phyloP scores from a whole-genome alignment of 2,329 filamentous ascomycete species.

The Xylaria polymorpha region DNA sequence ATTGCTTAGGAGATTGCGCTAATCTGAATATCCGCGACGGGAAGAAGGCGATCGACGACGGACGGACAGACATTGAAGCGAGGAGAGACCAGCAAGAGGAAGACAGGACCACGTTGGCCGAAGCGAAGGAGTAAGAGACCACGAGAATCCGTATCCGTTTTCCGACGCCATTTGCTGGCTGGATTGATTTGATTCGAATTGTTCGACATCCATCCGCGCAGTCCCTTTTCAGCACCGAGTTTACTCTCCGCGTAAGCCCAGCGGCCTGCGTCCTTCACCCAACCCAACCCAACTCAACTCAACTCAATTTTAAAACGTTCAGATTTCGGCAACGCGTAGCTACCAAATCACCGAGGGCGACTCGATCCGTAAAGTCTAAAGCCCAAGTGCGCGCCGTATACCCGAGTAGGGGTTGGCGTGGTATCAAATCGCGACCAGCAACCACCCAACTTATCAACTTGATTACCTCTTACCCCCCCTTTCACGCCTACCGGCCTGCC shows the following conservation, averaged over 20 bases:
- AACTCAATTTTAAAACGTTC: slow-evolving; percentile 23
- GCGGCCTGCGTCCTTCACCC: slow-evolving; percentile 41
- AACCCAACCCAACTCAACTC: slow-evolving; percentile 33
- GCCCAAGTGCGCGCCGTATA: slow-evolving; percentile 12
- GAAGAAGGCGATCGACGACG: slow-evolving; percentile 17
- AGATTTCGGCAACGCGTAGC: slow-evolving; percentile 18
- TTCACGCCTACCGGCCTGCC: slow-evolving; percentile 1
- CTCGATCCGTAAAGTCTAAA: neutral
- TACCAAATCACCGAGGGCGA: slow-evolving; percentile 1
- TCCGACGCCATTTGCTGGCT: neutral
- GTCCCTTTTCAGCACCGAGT: slow-evolving; percentile 22
- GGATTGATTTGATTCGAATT: slow-evolving; percentile 15
- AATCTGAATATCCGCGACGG: slow-evolving; percentile 16
- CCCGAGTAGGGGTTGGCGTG: slow-evolving; percentile 7
- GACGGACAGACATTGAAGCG: slow-evolving; percentile 8
- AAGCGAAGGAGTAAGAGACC: slow-evolving; percentile 6
- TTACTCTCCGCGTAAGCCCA: slow-evolving; percentile 17
- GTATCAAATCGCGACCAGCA: slow-evolving; percentile 16
- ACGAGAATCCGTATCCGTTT: slow-evolving; percentile 7
- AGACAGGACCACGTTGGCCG: slow-evolving; percentile 9
- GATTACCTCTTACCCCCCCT: slow-evolving; percentile 7
- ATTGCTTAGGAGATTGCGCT: slow-evolving; percentile 25
- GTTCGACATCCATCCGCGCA: neutral
- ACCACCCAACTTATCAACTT: neutral
- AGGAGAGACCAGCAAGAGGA: slow-evolving; percentile 12